Evolutionary conservation across 805 yeast genomes (phyloP), one percentile per base, ranked within the genome.

Genomic region (Nakazawaea molendinolei): DNA sequence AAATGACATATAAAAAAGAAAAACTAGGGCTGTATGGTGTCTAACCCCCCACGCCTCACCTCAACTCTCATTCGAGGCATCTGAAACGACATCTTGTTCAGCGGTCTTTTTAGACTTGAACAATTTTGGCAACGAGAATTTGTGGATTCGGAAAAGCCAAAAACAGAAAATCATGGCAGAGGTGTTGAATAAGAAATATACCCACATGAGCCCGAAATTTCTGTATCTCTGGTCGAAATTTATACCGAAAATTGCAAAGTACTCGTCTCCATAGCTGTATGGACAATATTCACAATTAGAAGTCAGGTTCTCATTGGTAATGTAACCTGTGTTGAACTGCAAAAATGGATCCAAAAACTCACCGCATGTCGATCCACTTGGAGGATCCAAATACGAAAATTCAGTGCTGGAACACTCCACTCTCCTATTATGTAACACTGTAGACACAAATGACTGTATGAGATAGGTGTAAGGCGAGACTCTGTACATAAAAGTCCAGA

Each of bases 401-500:
- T 82, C 90, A 12, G 46, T 43, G 2, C 39, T 43, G 6, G 57
- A 43, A 54, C 89, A 81, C 10, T 40, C 48, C 9, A 83, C 79
- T 24, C 56, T 51, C 43, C 71, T 63, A 25, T 65, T 69, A 44
- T 79, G 79, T 46, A 69, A 59, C 35, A 69, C 64, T 21, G 52
- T 58, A 18, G 60, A 64, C 29, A 77, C 61, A 42, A 80, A 62
- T 35, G 74, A 65, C 44, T 74, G 76, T 40, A 84, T 62, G 53
- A 79, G 73, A 51, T 85, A 85, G 1, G 90, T 81, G 57, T 71
- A 70, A 8, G 83, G 94, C 18, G 85, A 78, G 15, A 66, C 67
- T 46, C 81, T 71, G 71, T 82, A 79, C 87, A 85, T 81, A 54
- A 80, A 85, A 31, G 72, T 76, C 94, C 94, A 85, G 64, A 85